These are phyloP conservation scores for Phytopythium vexans DNA, from an alignment of 352 stramenopile species.

Conservation along the genomic window DNA sequence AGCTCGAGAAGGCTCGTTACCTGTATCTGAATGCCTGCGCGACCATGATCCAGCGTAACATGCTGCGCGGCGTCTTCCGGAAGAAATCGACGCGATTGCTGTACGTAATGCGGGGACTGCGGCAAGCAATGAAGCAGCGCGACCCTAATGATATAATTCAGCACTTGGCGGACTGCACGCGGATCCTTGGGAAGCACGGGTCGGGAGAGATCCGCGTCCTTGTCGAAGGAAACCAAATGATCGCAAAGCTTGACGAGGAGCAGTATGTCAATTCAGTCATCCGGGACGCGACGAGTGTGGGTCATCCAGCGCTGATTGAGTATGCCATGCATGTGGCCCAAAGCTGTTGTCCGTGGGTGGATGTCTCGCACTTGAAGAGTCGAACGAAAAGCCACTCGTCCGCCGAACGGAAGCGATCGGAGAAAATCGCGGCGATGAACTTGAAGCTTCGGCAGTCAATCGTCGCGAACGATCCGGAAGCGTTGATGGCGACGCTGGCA, in stretches of 20 bases:
- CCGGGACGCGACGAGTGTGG: slow-evolving; percentile 49
- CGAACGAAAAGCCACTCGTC: slow-evolving; percentile 33
- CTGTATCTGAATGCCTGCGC: slow-evolving; percentile 78
- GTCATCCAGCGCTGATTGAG: slow-evolving; percentile 55
- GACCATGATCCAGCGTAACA: slow-evolving; percentile 82
- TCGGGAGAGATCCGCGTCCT: slow-evolving; percentile 65
- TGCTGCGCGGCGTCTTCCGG: slow-evolving; percentile 65
- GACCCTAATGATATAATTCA: slow-evolving; percentile 65
- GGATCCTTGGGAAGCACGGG: slow-evolving; percentile 50
- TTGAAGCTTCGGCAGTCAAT: slow-evolving; percentile 57
- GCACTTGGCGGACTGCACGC: slow-evolving; percentile 46
- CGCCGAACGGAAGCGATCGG: slow-evolving; percentile 27
- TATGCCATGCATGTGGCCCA: slow-evolving; percentile 60
- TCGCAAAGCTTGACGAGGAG: slow-evolving; percentile 68
- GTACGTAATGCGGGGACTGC: slow-evolving; percentile 53
- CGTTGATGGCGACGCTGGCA: slow-evolving; percentile 65
- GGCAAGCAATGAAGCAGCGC: slow-evolving; percentile 46
- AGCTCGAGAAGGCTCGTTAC: slow-evolving; percentile 71
- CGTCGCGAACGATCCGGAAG: slow-evolving; percentile 57
- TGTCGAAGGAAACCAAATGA: slow-evolving; percentile 40
- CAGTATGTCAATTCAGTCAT: slow-evolving; percentile 76
- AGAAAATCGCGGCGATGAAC: slow-evolving; percentile 43
- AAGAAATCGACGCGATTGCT: slow-evolving; percentile 61
- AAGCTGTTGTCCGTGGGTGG: slow-evolving; percentile 57
- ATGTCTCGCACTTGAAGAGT: slow-evolving; percentile 45